phyloP scores from a whole-genome alignment of 768 basidiomycete species.

The Tylopilus felleus region DNA sequence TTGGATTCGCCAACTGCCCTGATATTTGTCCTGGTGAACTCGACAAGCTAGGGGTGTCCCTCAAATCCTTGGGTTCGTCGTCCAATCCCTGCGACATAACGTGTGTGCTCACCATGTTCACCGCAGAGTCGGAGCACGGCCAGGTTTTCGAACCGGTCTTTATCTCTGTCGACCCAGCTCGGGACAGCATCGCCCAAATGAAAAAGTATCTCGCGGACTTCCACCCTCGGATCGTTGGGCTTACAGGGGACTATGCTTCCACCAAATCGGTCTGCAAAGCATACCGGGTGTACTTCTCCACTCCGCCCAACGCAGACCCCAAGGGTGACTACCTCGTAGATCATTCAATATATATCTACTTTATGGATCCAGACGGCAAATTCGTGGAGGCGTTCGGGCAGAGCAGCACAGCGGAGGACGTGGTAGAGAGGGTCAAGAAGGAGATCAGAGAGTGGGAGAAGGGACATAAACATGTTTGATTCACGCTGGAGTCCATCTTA shows the following conservation, averaged over 20 bases:
- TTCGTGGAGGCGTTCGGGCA: conserved; percentile 98
- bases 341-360: conserved; percentile 94
- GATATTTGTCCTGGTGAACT: conserved; percentile 98
- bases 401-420: conserved; percentile 62
- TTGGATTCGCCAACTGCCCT: conserved; percentile 99
- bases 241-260: conserved; percentile 81
- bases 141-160: conserved; percentile 84
- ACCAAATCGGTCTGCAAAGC: conserved; percentile 90
- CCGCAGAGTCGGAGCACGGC: conserved; percentile 64
- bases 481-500: background rate
- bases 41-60: conserved; percentile 84
- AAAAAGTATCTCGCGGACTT: conserved; percentile 76
- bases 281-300: conserved; percentile 98
- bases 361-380: conserved; percentile 93
- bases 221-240: conserved; percentile 84
- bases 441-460: conserved; percentile 44
- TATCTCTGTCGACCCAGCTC: conserved; percentile 94
- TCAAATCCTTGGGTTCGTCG: conserved; percentile 66
- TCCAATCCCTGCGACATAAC: background rate
- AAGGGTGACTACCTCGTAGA: conserved; percentile 97
- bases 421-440: conserved; percentile 58
- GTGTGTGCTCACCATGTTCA: conserved; percentile 7
- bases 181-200: conserved; percentile 68
- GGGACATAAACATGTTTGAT: conserved; percentile 32
- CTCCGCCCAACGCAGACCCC: conserved; percentile 81